Percentiles rank a stretch among this genome's conserved stretches.
Evolutionary conservation across 768 basidiomycete genomes (phyloP).

Genomic region (Agaricus sinodeliciosus): DNA sequence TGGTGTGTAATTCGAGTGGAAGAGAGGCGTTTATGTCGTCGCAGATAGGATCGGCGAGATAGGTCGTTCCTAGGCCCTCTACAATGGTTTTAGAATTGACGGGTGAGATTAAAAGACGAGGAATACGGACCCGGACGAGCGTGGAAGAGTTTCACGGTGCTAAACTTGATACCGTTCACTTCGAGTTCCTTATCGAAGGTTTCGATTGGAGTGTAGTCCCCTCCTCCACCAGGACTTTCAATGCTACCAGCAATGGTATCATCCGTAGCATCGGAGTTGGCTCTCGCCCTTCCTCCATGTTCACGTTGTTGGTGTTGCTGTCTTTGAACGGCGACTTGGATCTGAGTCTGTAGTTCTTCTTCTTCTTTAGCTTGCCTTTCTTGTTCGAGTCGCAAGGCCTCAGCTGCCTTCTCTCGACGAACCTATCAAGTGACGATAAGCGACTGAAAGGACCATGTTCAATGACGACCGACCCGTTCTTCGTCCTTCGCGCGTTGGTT

Average conservation of each 20-base stretch:
- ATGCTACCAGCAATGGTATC: background rate
- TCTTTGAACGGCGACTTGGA: constrained; percentile 29
- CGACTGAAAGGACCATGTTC: background rate
- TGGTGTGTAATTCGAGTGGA: constrained; percentile 61
- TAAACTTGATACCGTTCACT: constrained; percentile 54
- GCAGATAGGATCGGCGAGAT: constrained; percentile 69
- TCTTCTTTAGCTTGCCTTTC: constrained; percentile 48
- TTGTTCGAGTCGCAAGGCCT: constrained; percentile 44
- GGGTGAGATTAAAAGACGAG: background rate
- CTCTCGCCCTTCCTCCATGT: constrained; percentile 52
- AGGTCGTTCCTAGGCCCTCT: constrained; percentile 63
- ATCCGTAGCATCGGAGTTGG: constrained; percentile 66
- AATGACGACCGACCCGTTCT: constrained; percentile 43
- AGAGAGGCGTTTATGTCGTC: constrained; percentile 51
- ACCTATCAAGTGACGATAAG: constrained; percentile 28
- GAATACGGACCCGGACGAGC: constrained; percentile 50
- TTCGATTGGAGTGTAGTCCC: constrained; percentile 50
- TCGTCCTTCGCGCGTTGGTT: constrained; percentile 63
- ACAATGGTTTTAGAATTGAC: constrained; percentile 1
- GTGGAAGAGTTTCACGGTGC: constrained; percentile 64
- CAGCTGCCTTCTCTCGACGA: constrained; percentile 46
- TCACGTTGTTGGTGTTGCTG: constrained; percentile 24
- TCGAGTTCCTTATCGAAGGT: constrained; percentile 52
- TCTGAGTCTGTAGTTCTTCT: constrained; percentile 56
- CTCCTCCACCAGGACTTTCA: constrained; percentile 2